Conservation (phyloP, 139 green algal species). For the Closterium sp. region DNA sequence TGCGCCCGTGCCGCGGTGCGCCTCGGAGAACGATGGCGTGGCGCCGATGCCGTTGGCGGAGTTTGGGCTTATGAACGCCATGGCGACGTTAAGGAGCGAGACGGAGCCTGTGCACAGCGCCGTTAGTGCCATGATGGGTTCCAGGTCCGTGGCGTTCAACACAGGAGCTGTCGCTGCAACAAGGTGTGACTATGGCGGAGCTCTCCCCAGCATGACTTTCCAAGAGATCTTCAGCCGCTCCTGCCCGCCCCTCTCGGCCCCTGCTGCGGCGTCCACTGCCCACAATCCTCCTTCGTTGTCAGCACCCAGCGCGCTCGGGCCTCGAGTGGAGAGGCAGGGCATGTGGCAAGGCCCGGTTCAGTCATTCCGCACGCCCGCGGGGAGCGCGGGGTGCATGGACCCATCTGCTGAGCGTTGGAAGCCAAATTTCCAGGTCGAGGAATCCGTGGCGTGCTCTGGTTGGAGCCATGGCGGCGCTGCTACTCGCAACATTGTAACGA, state of each 20-base stretch:
- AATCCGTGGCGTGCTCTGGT: not conserved
- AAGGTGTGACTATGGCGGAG: not conserved
- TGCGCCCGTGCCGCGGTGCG: not conserved
- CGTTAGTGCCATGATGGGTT: not conserved
- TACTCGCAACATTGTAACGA: not conserved
- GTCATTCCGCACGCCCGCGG: not conserved
- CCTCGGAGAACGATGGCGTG: not conserved
- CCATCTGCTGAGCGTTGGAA: not conserved
- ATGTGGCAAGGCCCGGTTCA: not conserved
- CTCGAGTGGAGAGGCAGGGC: not conserved
- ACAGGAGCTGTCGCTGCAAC: not conserved
- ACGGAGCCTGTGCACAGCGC: not conserved
- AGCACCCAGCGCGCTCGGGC: no score
- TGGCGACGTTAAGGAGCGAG: not conserved
- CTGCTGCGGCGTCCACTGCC: not conserved
- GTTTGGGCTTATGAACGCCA: not conserved
- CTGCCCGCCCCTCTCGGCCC: not conserved
- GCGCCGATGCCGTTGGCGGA: not conserved
- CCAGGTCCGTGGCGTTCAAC: not conserved
- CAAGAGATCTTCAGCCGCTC: not conserved
- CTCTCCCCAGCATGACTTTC: not conserved
- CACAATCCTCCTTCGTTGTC: no score
- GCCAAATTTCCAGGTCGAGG: not conserved
- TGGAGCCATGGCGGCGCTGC: not conserved
- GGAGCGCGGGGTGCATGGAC: not conserved